phyloP scores from a whole-genome alignment of 345 rosid species.

The Leavenworthia alabamica region DNA sequence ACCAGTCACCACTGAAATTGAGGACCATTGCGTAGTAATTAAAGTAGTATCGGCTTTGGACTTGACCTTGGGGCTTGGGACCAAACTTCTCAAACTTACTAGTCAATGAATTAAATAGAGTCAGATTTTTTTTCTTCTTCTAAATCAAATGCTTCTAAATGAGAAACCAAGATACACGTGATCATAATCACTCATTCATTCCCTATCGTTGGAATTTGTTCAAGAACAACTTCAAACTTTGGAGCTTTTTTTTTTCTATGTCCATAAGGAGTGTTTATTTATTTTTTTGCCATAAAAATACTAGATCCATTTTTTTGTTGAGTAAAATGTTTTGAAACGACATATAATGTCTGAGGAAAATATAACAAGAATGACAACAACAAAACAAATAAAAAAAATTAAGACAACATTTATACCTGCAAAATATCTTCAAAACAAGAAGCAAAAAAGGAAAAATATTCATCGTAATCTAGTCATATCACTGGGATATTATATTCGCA shows the following conservation, averaged over 20 bases:
- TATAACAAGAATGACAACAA: neutral
- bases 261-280: neutral
- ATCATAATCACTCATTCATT: neutral
- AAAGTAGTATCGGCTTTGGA: neutral
- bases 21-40: neutral
- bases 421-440: neutral
- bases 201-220: neutral
- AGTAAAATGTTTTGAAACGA: neutral
- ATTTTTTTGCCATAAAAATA: neutral
- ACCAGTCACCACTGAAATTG: neutral
- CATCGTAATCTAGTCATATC: neutral
- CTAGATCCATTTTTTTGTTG: neutral
- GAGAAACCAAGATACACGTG: constrained; percentile 13
- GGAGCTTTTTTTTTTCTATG: neutral
- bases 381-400: neutral
- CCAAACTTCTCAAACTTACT: neutral
- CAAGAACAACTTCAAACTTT: neutral
- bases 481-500: neutral
- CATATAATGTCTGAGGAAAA: neutral
- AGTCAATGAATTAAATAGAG: neutral
- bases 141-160: constrained; percentile 1
- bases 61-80: neutral
- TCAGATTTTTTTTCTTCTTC: neutral
- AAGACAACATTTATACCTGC: neutral
- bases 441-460: too few species aligned